These are phyloP conservation scores for Penicillium simplicissimum DNA, from an alignment of 495 filamentous ascomycete genomes.

Conservation along the genomic window DNA sequence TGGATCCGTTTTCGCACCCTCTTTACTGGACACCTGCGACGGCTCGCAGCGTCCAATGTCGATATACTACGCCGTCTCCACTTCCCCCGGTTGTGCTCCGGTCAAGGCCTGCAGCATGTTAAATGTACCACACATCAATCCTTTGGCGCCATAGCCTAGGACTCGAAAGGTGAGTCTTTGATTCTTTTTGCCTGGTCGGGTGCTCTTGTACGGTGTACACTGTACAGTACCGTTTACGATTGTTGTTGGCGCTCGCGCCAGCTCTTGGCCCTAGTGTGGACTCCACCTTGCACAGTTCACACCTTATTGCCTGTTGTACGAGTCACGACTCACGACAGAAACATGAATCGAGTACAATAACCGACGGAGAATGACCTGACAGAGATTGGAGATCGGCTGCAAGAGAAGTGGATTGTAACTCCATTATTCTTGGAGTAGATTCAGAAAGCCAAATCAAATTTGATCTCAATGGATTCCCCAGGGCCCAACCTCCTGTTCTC, in stretches of 20 bases:
- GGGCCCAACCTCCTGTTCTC: neutral
- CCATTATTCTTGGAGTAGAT: neutral
- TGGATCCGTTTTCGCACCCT: neutral
- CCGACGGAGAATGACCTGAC: neutral
- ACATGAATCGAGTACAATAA: neutral
- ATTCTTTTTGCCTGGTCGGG: neutral
- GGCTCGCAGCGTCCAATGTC: neutral
- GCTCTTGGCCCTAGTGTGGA: slow-evolving; percentile 4
- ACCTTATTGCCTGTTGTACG: slow-evolving; percentile 23
- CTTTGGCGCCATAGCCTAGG: neutral
- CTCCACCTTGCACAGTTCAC: slow-evolving; percentile 35
- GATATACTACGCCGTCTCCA: slow-evolving; percentile 16
- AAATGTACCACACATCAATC: neutral
- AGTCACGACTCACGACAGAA: too few relatives aligned
- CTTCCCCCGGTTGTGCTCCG: slow-evolving; percentile 32
- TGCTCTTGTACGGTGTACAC: too few relatives aligned
- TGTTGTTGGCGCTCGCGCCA: slow-evolving; percentile 5
- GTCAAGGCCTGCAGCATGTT: slow-evolving; percentile 15
- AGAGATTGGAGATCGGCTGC: neutral
- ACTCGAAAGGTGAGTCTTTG: neutral
- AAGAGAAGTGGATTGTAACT: neutral
- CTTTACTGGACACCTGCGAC: neutral
- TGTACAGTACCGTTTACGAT: too few relatives aligned
- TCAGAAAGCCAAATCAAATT: neutral
- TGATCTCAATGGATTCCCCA: neutral